Evolutionary conservation across 2,329 filamentous ascomycete species (phyloP).

Genomic region (Penicillium janthinellum): DNA sequence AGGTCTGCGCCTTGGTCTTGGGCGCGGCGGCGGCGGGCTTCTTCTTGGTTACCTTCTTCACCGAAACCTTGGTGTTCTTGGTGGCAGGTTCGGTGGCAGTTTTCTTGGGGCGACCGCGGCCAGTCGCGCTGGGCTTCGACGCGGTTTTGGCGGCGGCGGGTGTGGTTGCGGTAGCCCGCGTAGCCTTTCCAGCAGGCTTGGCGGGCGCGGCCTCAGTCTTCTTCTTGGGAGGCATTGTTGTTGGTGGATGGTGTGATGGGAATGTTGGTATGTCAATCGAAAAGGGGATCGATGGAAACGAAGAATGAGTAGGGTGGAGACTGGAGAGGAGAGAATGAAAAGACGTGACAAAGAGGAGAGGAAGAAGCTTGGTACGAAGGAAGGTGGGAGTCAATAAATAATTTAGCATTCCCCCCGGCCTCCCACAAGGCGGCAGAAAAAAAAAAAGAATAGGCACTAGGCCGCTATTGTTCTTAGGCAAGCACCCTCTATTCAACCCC

Average conservation of each 20-base stretch:
- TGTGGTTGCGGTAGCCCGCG: conserved; percentile 18
- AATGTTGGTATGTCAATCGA: conserved; percentile 11
- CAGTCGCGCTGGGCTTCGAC: conserved; percentile 14
- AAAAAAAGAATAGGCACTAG: conserved; percentile 1
- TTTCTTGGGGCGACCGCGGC: conserved; percentile 21
- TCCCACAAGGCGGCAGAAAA: background rate
- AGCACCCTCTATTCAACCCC: background rate
- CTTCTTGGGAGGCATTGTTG: conserved; percentile 36
- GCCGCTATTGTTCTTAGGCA: background rate
- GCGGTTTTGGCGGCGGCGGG: conserved; percentile 23
- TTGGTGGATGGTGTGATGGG: background rate
- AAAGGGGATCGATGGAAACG: background rate
- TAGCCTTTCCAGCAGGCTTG: conserved; percentile 20
- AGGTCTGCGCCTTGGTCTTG: background rate
- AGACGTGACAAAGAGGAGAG: conserved; percentile 11
- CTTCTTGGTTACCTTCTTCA: conserved; percentile 10
- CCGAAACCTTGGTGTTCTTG: conserved; percentile 18
- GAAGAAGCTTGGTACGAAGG: conserved; percentile 17
- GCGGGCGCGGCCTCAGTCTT: conserved; percentile 22
- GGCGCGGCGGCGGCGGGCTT: background rate
- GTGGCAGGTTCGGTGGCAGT: conserved; percentile 19
- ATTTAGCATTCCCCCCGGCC: conserved; percentile 22
- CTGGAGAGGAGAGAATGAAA: background rate
- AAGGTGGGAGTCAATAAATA: conserved; percentile 22
- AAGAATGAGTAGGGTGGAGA: background rate